A percentile compares a stretch with the other conserved stretches of the same genome.
Conservation (phyloP, 2,329 filamentous ascomycete species). For the Fusarium clavum region DNA sequence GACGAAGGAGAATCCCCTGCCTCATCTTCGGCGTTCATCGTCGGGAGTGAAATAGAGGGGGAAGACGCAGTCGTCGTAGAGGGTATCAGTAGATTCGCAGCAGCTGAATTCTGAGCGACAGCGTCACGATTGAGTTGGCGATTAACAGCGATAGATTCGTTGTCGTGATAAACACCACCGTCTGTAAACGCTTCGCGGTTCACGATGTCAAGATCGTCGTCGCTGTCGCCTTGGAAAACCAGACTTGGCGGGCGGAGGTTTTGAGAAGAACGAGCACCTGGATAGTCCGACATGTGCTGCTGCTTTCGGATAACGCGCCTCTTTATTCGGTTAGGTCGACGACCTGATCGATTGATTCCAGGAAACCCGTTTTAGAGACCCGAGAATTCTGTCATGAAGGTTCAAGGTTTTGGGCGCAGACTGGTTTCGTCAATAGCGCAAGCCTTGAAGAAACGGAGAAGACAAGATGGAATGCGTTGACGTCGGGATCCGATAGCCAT, state of each 20-base stretch:
- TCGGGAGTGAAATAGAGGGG: conserved; percentile 28
- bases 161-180: conserved; percentile 7
- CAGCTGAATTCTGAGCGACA: conserved; percentile 28
- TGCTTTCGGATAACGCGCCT: conserved; percentile 36
- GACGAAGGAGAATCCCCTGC: conserved; percentile 28
- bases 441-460: conserved; percentile 15
- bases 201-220: conserved; percentile 24
- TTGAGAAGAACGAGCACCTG: conserved; percentile 38
- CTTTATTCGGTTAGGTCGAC: conserved; percentile 24
- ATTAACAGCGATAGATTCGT: conserved; percentile 22
- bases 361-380: conserved; percentile 5
- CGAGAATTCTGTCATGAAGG: conserved; percentile 8
- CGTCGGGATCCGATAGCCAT: conserved; percentile 32
- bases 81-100: conserved; percentile 37
- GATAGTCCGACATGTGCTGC: conserved; percentile 41
- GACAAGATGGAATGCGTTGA: conserved; percentile 37
- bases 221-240: conserved; percentile 40
- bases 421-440: conserved; percentile 34
- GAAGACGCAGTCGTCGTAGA: conserved; percentile 24
- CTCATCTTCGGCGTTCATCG: conserved; percentile 36
- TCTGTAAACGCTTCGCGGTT: conserved; percentile 19
- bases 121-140: conserved; percentile 35
- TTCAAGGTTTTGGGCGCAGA: conserved; percentile 12
- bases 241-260: conserved; percentile 44
- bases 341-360: conserved; percentile 5